phyloP scores from a whole-genome alignment of 805 yeast species.

The Starmera caribaea region DNA sequence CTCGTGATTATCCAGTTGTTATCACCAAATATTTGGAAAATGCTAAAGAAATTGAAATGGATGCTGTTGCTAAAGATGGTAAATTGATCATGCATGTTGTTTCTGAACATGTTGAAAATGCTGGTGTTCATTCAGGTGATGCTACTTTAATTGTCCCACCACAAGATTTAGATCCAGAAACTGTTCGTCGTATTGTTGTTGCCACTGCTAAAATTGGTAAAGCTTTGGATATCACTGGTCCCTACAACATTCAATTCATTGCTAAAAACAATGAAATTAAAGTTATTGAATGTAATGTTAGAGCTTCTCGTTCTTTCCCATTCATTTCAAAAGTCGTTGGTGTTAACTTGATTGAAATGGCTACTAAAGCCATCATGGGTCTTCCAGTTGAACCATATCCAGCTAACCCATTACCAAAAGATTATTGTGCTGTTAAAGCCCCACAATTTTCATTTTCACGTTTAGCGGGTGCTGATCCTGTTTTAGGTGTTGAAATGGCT shows the following conservation, averaged over 20 bases:
- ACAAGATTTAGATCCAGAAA: slow-evolving; percentile 86
- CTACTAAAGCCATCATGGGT: slow-evolving; percentile 91
- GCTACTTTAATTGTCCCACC: slow-evolving; percentile 97
- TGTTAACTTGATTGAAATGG: slow-evolving; percentile 92
- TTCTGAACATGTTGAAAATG: slow-evolving; percentile 97
- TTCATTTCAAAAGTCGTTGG: slow-evolving; percentile 96
- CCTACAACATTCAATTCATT: slow-evolving; percentile 93
- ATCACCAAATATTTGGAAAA: slow-evolving; percentile 93
- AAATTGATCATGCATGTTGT: slow-evolving; percentile 94
- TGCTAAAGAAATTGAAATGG: slow-evolving; percentile 98
- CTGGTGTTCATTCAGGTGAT: slow-evolving; percentile 99
- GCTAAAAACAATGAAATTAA: slow-evolving; percentile 93
- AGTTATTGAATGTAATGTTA: slow-evolving; percentile 96
- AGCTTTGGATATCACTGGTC: slow-evolving; percentile 94
- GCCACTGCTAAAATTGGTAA: slow-evolving; percentile 95
- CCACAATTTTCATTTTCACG: slow-evolving; percentile 97
- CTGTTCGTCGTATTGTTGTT: slow-evolving; percentile 82
- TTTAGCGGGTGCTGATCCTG: slow-evolving; percentile 96
- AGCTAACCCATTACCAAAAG: slow-evolving; percentile 76
- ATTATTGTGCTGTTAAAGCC: slow-evolving; percentile 92
- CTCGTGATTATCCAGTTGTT: slow-evolving; percentile 97
- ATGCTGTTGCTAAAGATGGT: slow-evolving; percentile 95
- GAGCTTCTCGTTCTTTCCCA: slow-evolving; percentile 99
- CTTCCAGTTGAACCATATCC: slow-evolving; percentile 86
- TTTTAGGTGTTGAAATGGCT: slow-evolving; percentile 98